Conservation (phyloP, 495 filamentous ascomycete genomes). For the Parachaetomium inaequale region DNA sequence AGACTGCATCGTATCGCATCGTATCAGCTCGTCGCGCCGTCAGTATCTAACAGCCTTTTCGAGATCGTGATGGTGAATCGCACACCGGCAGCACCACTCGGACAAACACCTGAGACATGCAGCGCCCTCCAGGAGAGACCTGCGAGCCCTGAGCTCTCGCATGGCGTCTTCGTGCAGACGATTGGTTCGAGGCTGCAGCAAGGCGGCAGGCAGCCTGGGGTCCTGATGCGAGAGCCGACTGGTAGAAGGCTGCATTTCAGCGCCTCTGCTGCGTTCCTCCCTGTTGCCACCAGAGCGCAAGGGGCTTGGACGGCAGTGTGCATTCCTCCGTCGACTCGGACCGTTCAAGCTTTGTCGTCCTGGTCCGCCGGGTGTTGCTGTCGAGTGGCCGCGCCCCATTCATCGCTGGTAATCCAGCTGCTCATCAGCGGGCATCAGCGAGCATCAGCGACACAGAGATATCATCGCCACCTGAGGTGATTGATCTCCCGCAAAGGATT, state of each 20-base stretch:
- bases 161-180: neutral
- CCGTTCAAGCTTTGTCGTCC: neutral
- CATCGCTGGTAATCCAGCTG: neutral
- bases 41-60: neutral
- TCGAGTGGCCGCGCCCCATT: neutral
- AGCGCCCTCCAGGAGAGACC: neutral
- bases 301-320: neutral
- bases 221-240: conserved; percentile 7
- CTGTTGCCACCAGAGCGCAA: neutral
- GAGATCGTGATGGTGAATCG: neutral
- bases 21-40: neutral
- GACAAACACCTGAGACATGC: conserved; percentile 5
- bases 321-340: neutral
- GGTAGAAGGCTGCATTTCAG: conserved; percentile 2
- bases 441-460: conserved; percentile 7
- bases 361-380: neutral
- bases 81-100: neutral
- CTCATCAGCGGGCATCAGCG: conserved; percentile 16
- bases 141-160: neutral
- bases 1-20: neutral
- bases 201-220: neutral
- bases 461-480: conserved; percentile 6
- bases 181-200: conserved; percentile 6
- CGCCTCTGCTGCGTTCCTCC: neutral
- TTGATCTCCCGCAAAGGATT: conserved; percentile 18